Evolutionary conservation across 1,284 basidiomycete genomes (phyloP).

Genomic region (Leccinum ambiguum): DNA sequence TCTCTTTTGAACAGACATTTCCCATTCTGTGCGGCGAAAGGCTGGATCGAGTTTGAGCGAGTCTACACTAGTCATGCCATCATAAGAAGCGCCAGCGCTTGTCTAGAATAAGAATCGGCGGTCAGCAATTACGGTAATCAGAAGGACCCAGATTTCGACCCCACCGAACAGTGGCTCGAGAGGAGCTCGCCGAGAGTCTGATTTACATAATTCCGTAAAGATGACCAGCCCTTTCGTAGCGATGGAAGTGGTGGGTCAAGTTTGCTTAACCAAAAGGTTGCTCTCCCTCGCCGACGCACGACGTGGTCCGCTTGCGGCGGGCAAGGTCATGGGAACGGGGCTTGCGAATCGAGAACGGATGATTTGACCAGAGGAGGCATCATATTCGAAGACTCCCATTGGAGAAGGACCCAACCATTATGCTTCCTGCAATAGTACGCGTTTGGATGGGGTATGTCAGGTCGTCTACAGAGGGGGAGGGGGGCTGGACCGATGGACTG

Average conservation of each 20-base stretch:
- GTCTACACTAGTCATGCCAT: slow-evolving; percentile 39
- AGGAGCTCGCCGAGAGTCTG: no score
- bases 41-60: slow-evolving; percentile 61
- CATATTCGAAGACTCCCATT: slow-evolving; percentile 61
- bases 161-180: no score
- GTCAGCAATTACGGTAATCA: no score
- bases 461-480: slow-evolving; percentile 44
- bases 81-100: background rate
- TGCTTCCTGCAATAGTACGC: slow-evolving; percentile 79
- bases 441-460: slow-evolving; percentile 71
- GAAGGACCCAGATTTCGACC: no score
- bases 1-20: slow-evolving; percentile 46
- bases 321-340: no score
- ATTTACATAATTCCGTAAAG: no score
- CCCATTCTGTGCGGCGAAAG: slow-evolving; percentile 60
- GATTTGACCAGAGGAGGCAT: slow-evolving; percentile 59
- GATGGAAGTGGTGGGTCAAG: no score
- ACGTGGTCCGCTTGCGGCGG: no score
- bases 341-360: slow-evolving; percentile 34
- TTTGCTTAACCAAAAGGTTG: no score
- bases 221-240: no score
- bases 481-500: slow-evolving; percentile 23
- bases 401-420: slow-evolving; percentile 75
- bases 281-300: no score
- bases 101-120: background rate